Evolutionary conservation across 768 basidiomycete species (phyloP), one percentile per base, ranked within the genome.

Genomic region (Suillus luteus): DNA sequence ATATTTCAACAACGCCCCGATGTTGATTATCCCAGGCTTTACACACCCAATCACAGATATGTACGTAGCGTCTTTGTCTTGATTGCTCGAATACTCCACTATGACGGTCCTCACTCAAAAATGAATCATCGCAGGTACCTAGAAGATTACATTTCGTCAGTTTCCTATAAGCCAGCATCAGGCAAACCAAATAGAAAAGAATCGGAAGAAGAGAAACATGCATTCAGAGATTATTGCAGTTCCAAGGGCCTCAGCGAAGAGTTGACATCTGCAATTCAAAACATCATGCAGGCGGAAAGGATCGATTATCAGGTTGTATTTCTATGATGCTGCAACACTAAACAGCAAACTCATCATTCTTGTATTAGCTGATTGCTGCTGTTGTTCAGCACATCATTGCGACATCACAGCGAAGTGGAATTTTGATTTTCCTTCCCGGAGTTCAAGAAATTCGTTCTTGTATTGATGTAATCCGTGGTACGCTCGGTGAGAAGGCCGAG

Each of bases 391-490:
- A 93, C 67, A 89, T 95, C 62, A 73, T 88, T 15, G 72, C 77
- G 6, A 84, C 81, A 7, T 73, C 77, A 27, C 70, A 79, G 14
- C 75, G 72, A 10, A 90, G 87, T 2, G 94, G 89, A 6, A 86
- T 97, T 52, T 81, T 98, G 27, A 85, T 97, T 51, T 98, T 98
- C 76, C 80, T 95, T 61, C 87, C 93, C n/a, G 95, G 95, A 73
- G 90, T 94, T 1, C 91, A 90, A 75, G 92, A 95, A 71, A 95
- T 95, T 66, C 84, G 86, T 22, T 86, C 90, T 65, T 92, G 91
- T 69, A 85, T 93, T 22, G 84, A 89, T 14, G 79, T 83, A 5
- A 76, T 95, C 49, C 79, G 78, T 17, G 71, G 70, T 44, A 66
- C 72, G 15, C 63, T 78, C 0, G 63, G 67, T 4, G 73, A 73